These are phyloP conservation scores for Fusarium dimerum DNA, from an alignment of 2,329 filamentous ascomycete genomes.

Conservation along the genomic window DNA sequence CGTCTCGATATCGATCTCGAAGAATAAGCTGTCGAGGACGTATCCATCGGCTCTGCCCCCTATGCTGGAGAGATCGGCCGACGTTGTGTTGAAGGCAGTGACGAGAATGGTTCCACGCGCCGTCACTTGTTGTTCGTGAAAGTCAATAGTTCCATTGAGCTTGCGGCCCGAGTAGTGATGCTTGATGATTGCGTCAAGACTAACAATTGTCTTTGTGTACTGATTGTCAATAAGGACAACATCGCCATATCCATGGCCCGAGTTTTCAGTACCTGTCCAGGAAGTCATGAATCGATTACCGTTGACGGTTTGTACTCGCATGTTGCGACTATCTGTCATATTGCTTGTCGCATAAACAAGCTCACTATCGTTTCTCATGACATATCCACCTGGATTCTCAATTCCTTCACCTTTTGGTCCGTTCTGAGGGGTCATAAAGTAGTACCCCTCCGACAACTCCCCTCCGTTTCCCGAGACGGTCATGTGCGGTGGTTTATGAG, in stretches of 20 bases:
- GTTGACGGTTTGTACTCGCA: constrained; percentile 31
- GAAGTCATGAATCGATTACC: constrained; percentile 33
- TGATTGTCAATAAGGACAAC: constrained; percentile 32
- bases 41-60: constrained; percentile 19
- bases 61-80: constrained; percentile 13
- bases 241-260: constrained; percentile 34
- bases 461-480: constrained; percentile 17
- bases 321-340: constrained; percentile 14
- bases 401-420: constrained; percentile 6
- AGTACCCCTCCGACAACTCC: constrained; percentile 25
- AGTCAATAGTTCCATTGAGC: constrained; percentile 16
- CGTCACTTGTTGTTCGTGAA: constrained; percentile 26
- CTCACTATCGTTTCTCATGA: constrained; percentile 31
- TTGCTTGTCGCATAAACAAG: constrained; percentile 30
- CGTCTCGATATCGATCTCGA: constrained; percentile 44
- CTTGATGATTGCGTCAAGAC: constrained; percentile 9
- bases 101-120: constrained; percentile 24
- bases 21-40: constrained; percentile 37
- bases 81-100: constrained; percentile 26
- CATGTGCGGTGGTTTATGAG: constrained; percentile 24
- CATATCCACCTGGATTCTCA: constrained; percentile 15
- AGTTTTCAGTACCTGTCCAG: constrained; percentile 30
- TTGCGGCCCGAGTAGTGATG: neutral
- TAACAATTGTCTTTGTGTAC: constrained; percentile 23
- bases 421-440: constrained; percentile 28